phyloP scores from a whole-genome alignment of 129 eudicot genomes.

The Flaveria trinervia region DNA sequence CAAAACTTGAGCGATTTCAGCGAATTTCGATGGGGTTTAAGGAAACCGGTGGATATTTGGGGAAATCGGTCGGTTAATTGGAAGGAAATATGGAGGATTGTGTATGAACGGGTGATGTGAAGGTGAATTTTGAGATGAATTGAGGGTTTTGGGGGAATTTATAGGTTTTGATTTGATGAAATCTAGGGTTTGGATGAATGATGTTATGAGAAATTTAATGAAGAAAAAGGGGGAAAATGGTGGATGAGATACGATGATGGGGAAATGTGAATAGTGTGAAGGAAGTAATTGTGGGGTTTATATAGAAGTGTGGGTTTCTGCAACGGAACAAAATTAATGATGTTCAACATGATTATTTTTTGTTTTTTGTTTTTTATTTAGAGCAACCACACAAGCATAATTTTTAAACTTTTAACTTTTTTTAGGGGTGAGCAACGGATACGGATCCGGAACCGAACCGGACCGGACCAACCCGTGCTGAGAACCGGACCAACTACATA shows the following conservation, averaged over 20 bases:
- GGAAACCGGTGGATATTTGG: not conserved
- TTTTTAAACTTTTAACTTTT: no score
- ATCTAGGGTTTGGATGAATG: not conserved
- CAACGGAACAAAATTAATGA: no score
- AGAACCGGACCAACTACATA: no score
- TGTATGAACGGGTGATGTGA: not conserved
- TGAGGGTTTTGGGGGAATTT: not conserved
- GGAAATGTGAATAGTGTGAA: not conserved
- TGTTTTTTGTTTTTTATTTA: no score
- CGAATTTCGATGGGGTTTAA: slow-evolving; percentile 7
- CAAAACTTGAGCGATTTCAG: not conserved
- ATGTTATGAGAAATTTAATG: no score
- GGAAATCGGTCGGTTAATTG: not conserved
- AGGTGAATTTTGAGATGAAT: not conserved
- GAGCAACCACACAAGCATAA: no score
- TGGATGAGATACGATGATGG: not conserved
- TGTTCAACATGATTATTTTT: no score
- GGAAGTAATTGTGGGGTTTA: not conserved
- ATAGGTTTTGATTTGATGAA: not conserved
- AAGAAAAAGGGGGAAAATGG: not conserved
- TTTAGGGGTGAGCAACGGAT: no score
- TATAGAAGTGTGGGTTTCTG: not conserved
- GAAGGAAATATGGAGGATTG: not conserved
- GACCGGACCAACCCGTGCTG: no score
- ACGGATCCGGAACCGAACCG: no score